Percentiles rank a stretch among this genome's conserved stretches.
Conservation (phyloP, 2,329 filamentous ascomycete species). For the Fusarium azukiicola region DNA sequence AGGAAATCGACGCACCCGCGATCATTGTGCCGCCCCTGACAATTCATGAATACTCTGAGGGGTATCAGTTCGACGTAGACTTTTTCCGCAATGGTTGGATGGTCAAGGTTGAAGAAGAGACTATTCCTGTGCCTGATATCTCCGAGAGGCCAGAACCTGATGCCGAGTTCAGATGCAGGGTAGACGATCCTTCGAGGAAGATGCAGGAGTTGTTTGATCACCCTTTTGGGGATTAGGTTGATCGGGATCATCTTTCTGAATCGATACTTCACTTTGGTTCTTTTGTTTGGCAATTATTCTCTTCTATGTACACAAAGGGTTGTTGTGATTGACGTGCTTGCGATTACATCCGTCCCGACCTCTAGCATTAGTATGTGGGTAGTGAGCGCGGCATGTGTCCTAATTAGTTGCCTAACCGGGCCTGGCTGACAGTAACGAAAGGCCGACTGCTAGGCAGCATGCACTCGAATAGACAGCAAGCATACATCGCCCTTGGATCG, state of each 20-base stretch:
- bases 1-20: neutral
- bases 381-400: neutral
- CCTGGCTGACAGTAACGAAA: neutral
- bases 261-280: no score
- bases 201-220: neutral
- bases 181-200: neutral
- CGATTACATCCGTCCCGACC: no score
- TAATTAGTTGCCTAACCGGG: neutral
- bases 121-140: neutral
- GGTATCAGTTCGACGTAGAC: neutral
- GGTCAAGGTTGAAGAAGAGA: slow-evolving; percentile 1
- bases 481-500: neutral
- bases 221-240: neutral
- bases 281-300: no score
- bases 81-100: slow-evolving; percentile 15
- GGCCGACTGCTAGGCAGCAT: no score
- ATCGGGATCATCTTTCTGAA: neutral
- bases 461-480: neutral
- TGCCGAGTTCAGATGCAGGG: neutral
- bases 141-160: neutral
- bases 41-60: neutral
- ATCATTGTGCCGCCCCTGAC: neutral
- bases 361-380: no score
- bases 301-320: no score
- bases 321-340: no score